Percentiles rank a stretch among this genome's conserved stretches.
phyloP scores from a whole-genome alignment of 768 basidiomycete species.

The Coprinopsis strossmayeri region DNA sequence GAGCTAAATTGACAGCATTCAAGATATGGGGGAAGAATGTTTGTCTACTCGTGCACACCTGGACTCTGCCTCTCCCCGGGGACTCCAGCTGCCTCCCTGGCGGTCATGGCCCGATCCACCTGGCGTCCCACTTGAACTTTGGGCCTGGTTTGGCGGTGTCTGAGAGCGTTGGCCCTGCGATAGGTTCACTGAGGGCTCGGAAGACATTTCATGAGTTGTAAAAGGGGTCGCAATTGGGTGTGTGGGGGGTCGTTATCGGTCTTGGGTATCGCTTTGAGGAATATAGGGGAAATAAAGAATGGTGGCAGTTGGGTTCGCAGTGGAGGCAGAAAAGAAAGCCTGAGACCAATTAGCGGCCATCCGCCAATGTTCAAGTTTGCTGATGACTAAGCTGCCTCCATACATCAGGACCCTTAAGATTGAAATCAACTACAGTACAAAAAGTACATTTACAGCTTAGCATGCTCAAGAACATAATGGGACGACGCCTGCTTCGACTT shows the following conservation, averaged over 20 bases:
- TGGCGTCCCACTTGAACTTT: background rate
- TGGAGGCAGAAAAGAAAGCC: constrained; percentile 5
- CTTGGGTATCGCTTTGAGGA: background rate
- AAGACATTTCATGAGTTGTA: constrained; percentile 5
- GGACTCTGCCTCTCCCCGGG: background rate
- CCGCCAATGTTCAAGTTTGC: constrained; percentile 2
- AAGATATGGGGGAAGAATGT: background rate
- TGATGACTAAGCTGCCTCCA: background rate
- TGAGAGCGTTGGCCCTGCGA: background rate
- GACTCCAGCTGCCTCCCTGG: constrained; percentile 1
- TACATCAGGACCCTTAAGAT: no score
- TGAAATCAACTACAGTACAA: no score
- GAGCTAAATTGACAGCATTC: constrained; percentile 11
- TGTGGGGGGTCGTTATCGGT: background rate
- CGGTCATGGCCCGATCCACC: no score
- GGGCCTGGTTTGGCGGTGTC: constrained; percentile 5
- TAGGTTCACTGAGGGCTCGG: background rate
- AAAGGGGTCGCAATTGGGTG: background rate
- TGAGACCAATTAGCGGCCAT: constrained; percentile 4
- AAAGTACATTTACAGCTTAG: constrained; percentile 40
- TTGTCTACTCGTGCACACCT: constrained; percentile 1
- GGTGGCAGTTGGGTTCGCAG: no score
- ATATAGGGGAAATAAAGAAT: constrained; percentile 1
- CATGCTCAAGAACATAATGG: constrained; percentile 37
- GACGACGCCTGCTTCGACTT: constrained; percentile 58